phyloP scores from a whole-genome alignment of 768 basidiomycete genomes.

The Mycena capillaripes region DNA sequence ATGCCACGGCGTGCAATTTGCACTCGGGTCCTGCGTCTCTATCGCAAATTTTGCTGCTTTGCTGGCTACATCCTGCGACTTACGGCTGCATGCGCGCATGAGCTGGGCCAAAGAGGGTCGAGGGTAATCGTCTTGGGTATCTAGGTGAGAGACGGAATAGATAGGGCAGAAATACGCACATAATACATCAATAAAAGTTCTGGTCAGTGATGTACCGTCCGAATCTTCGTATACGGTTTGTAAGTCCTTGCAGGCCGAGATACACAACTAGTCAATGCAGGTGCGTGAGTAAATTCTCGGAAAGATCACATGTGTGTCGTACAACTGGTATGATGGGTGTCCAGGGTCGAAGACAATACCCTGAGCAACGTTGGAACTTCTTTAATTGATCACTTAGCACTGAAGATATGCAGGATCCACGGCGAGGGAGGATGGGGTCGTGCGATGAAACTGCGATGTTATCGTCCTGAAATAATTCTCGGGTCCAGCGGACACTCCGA shows the following conservation, averaged over 20 bases:
- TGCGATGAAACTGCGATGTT: not conserved
- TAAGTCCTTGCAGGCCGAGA: conserved; percentile 8
- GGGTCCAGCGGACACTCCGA: not conserved
- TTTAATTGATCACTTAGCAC: not conserved
- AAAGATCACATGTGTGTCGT: not conserved
- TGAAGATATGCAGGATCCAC: not conserved
- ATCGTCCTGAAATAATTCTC: not conserved
- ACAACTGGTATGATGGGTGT: not conserved
- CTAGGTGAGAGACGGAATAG: not conserved
- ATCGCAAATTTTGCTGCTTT: too few species aligned
- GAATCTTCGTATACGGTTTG: not conserved
- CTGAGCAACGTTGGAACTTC: not conserved
- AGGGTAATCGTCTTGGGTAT: not conserved
- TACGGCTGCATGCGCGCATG: not conserved
- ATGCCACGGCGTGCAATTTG: conserved; percentile 4
- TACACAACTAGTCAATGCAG: not conserved
- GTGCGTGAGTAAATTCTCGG: not conserved
- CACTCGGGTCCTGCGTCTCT: too few species aligned
- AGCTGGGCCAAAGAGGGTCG: not conserved
- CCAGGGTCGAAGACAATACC: conserved; percentile 4
- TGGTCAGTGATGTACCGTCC: not conserved
- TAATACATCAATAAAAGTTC: not conserved
- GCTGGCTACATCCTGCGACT: not conserved
- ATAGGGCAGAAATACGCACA: not conserved
- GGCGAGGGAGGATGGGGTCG: not conserved